phyloP scores from a whole-genome alignment of 2,329 filamentous ascomycete species.

The Dactylellina cionopaga region DNA sequence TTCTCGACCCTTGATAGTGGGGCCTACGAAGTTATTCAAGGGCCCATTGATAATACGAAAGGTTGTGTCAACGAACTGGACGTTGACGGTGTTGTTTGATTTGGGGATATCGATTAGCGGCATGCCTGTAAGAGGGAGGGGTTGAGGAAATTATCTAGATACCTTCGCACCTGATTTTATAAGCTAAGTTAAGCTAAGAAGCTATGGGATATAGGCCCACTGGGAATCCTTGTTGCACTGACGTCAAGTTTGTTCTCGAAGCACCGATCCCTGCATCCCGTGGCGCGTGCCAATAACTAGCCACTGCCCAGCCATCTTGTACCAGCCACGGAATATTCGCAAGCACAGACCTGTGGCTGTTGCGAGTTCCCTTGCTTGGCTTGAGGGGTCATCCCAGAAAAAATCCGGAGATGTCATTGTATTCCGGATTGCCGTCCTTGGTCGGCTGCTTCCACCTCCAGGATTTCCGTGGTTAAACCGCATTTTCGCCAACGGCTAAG shows the following conservation, averaged over 20 bases:
- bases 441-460: too few relatives aligned
- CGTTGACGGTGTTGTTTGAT: slow-evolving; percentile 23
- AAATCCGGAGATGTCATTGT: slow-evolving; percentile 32
- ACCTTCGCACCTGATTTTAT: too few relatives aligned
- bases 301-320: not conserved
- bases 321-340: too few relatives aligned
- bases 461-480: not conserved
- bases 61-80: slow-evolving; percentile 35
- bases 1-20: slow-evolving; percentile 28
- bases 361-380: slow-evolving; percentile 9
- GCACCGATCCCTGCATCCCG: not conserved
- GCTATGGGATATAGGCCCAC: too few relatives aligned
- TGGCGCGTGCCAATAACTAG: not conserved
- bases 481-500: slow-evolving; percentile 16
- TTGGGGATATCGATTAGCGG: slow-evolving; percentile 12
- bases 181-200: too few relatives aligned
- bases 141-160: too few relatives aligned
- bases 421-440: too few relatives aligned
- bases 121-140: not conserved
- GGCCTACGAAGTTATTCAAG: slow-evolving; percentile 10
- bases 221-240: slow-evolving; percentile 16
- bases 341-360: too few relatives aligned
- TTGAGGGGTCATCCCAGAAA: slow-evolving; percentile 15
- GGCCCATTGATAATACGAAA: slow-evolving; percentile 32
- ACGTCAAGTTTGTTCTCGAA: not conserved